Base-by-base conservation (phyloP, 257 asterid genomes). In the Anisodus acutangulus region DNA sequence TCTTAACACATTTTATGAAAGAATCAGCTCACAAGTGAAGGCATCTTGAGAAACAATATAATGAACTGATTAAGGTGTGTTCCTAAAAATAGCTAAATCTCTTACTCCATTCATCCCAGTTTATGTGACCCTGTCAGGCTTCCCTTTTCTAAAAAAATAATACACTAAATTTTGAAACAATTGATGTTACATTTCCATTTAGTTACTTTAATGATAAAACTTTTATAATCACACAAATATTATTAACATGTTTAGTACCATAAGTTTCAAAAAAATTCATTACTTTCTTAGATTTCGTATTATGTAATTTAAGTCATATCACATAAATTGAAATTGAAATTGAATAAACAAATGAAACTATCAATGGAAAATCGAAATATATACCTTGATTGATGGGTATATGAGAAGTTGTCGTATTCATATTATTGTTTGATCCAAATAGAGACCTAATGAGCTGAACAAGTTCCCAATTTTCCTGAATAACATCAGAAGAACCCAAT, bases 401-500 rank as follows among this genome's bases (percentile, higher is more conserved):
- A 41, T 9, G 54, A 58, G 54, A 63, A 57, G 58, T 31, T 31
- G 35, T 74, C 10, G 0, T 49, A 19, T 47, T 19, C 57, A 68
- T 26, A 16, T 47, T 45, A 83, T 6, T 39, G 19, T 22, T 51
- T 7, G 85, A 72, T 41, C 12, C 79, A 39, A 84, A 67, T 10
- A 79, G 17, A 8, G 71, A 53, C 31, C 49, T 59, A 13, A 84
- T 81, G 4, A 85, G 71, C 10, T 85, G 90, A 39, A 87, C 62
- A 6, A 91, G 51, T 19, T 55, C 86, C 85, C 80, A 80, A 31
- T 91, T 83, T 11, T 88, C 82, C 3, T 82, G 45, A 49, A 91
- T 87, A 54, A 84, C 9, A 15, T 81, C 86, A 3, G 80, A 74
- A 35, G 93, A 91, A n/a, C 91, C 92, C 64, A 91, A 71, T 49